phyloP scores from a whole-genome alignment of 257 asterid species.

The Ilex aquifolium region DNA sequence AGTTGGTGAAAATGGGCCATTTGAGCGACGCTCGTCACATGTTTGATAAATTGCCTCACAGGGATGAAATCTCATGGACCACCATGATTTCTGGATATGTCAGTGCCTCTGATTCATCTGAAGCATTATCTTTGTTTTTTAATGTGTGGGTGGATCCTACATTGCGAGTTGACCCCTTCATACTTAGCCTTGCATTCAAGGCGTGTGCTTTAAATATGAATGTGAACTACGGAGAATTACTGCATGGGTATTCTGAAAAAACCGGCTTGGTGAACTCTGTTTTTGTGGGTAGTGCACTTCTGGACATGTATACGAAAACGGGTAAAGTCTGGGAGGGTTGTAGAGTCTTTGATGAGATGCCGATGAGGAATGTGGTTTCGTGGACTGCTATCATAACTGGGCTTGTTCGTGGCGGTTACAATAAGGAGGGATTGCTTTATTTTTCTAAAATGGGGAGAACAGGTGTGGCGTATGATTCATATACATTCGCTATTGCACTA shows the following conservation, averaged over 20 bases:
- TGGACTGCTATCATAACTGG: conserved; percentile 94
- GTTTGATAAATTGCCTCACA: conserved; percentile 66
- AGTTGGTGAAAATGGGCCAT: conserved; percentile 38
- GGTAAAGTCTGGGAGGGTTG: conserved; percentile 61
- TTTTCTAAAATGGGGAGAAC: conserved; percentile 71
- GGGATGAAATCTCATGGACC: conserved; percentile 80
- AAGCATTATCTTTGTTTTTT: conserved; percentile 70
- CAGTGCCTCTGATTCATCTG: conserved; percentile 39
- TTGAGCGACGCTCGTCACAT: conserved; percentile 54
- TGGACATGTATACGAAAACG: conserved; percentile 76
- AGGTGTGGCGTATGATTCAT: conserved; percentile 59
- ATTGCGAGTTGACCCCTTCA: conserved; percentile 63
- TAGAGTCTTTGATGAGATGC: conserved; percentile 66
- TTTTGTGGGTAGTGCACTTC: conserved; percentile 76
- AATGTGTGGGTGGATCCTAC: conserved; percentile 41
- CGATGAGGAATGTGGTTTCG: conserved; percentile 74
- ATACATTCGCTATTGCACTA: conserved; percentile 73
- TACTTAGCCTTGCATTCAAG: conserved; percentile 71
- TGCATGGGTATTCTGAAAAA: conserved; percentile 61
- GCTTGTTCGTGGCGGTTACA: conserved; percentile 64
- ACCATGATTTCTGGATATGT: conserved; percentile 78
- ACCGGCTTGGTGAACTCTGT: conserved; percentile 54
- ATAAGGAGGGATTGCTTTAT: conserved; percentile 46
- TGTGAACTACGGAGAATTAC: conserved; percentile 39
- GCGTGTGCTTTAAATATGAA: conserved; percentile 53